phyloP scores from a whole-genome alignment of 2,329 filamentous ascomycete genomes.

The Grosmannia clavigera region DNA sequence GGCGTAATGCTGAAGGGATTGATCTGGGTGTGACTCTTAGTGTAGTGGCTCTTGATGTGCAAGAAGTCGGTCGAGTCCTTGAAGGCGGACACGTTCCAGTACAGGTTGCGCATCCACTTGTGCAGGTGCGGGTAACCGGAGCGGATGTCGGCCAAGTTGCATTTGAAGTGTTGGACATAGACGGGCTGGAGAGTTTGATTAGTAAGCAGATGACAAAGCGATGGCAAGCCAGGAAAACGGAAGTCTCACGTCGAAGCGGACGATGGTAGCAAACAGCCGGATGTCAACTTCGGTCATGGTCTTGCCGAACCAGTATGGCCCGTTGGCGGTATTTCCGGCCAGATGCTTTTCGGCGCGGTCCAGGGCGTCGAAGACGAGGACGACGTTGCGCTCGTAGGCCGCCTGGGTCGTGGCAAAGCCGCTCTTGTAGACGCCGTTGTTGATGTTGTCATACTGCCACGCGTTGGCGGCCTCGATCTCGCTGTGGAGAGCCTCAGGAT shows the following conservation, averaged over 20 bases:
- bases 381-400: constrained; percentile 67
- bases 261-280: constrained; percentile 58
- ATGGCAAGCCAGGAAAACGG: too few species aligned
- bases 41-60: constrained; percentile 79
- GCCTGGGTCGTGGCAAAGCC: constrained; percentile 78
- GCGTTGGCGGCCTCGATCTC: constrained; percentile 66
- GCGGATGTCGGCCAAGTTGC: constrained; percentile 75
- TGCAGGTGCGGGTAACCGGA: constrained; percentile 73
- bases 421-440: constrained; percentile 61
- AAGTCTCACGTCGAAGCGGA: constrained; percentile 50
- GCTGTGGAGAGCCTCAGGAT: constrained; percentile 48
- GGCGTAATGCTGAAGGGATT: constrained; percentile 67
- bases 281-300: constrained; percentile 73
- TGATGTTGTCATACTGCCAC: constrained; percentile 68
- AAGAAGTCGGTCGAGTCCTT: constrained; percentile 76
- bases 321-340: constrained; percentile 19
- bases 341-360: constrained; percentile 68
- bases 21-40: constrained; percentile 50
- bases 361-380: constrained; percentile 59
- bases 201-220: background rate
- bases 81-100: constrained; percentile 75
- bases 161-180: constrained; percentile 83
- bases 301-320: constrained; percentile 65
- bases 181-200: constrained; percentile 33
- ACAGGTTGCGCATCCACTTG: constrained; percentile 68